Percentiles rank a stretch among this genome's conserved stretches.
Conservation (phyloP, 495 filamentous ascomycete genomes). For the Trichoderma orchidacearum region DNA sequence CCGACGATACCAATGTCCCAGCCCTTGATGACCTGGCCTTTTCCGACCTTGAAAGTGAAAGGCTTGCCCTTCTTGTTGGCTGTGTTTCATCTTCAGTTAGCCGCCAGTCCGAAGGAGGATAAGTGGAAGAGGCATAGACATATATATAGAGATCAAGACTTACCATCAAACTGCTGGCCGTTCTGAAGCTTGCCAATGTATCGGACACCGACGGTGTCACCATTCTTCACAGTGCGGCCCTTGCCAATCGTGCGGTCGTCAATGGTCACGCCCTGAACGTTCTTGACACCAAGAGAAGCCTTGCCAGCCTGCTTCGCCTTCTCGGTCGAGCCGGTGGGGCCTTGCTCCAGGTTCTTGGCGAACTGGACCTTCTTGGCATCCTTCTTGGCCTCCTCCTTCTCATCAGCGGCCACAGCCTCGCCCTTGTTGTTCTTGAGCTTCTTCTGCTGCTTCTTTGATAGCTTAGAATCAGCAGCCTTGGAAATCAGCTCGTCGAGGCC, state of each 20-base stretch:
- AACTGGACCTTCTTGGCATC: slow-evolving; percentile 95
- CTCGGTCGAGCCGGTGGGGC: slow-evolving; percentile 58
- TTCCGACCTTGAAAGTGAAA: slow-evolving; percentile 86
- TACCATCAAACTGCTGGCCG: slow-evolving; percentile 88
- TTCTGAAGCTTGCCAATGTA: slow-evolving; percentile 94
- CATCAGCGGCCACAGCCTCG: slow-evolving; percentile 52
- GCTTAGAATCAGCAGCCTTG: slow-evolving; percentile 36
- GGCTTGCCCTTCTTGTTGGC: slow-evolving; percentile 97
- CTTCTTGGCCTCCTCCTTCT: slow-evolving; percentile 43
- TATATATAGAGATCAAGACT: slow-evolving; percentile 23
- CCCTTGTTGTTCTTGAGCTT: slow-evolving; percentile 98
- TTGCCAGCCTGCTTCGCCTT: slow-evolving; percentile 26
- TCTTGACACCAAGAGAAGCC: slow-evolving; percentile 50
- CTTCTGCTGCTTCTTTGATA: slow-evolving; percentile 96
- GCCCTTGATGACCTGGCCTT: slow-evolving; percentile 93
- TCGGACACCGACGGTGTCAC: slow-evolving; percentile 77
- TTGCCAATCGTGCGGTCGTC: slow-evolving; percentile 89
- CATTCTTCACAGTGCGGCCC: slow-evolving; percentile 69
- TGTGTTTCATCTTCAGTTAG: slow-evolving; percentile 24
- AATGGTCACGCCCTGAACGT: slow-evolving; percentile 74
- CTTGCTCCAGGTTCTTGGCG: slow-evolving; percentile 95
- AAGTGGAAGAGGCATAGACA: slow-evolving; percentile 1
- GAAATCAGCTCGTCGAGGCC: slow-evolving; percentile 61
- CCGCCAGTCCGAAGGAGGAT: neutral
- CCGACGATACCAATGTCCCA: slow-evolving; percentile 92